A percentile compares a stretch with the other conserved stretches of the same genome.
These are phyloP conservation scores for Elaeagnus macrophylla DNA, from an alignment of 306 rosid genomes.

Conservation along the genomic window DNA sequence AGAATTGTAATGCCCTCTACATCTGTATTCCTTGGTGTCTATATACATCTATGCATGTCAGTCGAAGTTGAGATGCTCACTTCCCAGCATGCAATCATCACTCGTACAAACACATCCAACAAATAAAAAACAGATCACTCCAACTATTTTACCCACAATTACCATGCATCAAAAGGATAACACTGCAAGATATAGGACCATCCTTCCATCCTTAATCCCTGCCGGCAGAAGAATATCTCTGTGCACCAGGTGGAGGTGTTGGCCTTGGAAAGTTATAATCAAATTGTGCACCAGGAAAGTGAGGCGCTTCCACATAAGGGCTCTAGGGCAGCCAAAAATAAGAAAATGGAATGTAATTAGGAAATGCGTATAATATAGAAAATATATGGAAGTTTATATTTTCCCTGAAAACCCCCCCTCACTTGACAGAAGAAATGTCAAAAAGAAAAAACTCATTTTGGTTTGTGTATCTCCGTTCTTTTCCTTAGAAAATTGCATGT, in stretches of 20 bases:
- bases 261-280: conserved; percentile 62
- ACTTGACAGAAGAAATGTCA: too few relatives aligned
- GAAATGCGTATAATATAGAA: background rate
- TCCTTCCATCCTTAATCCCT: conserved; percentile 36
- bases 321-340: conserved; percentile 32
- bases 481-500: too few relatives aligned
- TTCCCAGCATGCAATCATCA: conserved; percentile 20
- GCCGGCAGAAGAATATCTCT: conserved; percentile 50
- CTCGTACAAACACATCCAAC: conserved; percentile 18
- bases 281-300: conserved; percentile 42
- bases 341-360: too few relatives aligned
- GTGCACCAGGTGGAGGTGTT: conserved; percentile 87
- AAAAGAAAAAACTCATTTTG: too few relatives aligned
- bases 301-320: conserved; percentile 87
- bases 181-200: conserved; percentile 16
- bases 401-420: too few relatives aligned
- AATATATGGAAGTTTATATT: too few relatives aligned
- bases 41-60: too few relatives aligned
- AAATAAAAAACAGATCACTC: background rate
- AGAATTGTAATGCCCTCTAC: too few relatives aligned
- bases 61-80: conserved; percentile 16
- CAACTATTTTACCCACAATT: conserved; percentile 20
- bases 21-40: too few relatives aligned
- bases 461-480: too few relatives aligned
- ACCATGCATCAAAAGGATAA: conserved; percentile 23